Evolutionary conservation across 768 basidiomycete species (phyloP).

Genomic region (Russula brevipes): DNA sequence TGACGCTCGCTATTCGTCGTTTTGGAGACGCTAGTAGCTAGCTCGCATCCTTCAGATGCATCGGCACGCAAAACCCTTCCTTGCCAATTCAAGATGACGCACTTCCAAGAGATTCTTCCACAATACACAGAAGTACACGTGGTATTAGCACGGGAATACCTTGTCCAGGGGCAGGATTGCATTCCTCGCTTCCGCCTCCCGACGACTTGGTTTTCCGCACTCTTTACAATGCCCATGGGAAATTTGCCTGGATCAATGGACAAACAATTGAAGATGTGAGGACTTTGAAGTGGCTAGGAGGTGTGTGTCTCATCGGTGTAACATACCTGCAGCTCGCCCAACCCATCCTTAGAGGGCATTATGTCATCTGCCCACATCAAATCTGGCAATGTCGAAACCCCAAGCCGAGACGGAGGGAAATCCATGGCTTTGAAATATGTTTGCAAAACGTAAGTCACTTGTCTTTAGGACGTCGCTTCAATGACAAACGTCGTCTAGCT

Average conservation of each 20-base stretch:
- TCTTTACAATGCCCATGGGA: slow-evolving; percentile 22
- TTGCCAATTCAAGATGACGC: neutral
- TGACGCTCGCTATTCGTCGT: slow-evolving; percentile 14
- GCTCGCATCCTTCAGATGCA: neutral
- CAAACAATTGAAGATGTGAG: slow-evolving; percentile 14
- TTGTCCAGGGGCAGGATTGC: neutral
- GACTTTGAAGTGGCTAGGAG: slow-evolving; percentile 18
- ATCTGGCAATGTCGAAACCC: slow-evolving; percentile 6
- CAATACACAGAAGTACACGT: neutral
- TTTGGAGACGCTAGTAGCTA: slow-evolving; percentile 11
- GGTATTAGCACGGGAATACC: neutral
- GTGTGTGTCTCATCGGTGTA: neutral
- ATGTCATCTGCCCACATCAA: slow-evolving; percentile 23
- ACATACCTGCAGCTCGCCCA: neutral
- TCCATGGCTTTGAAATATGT: slow-evolving; percentile 11
- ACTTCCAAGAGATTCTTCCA: neutral
- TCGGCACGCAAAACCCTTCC: slow-evolving; percentile 1
- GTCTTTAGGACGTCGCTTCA: neutral
- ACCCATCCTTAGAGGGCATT: slow-evolving; percentile 10
- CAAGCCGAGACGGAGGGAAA: neutral
- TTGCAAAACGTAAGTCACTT: slow-evolving; percentile 18
- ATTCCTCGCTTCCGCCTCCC: neutral
- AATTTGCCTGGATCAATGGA: slow-evolving; percentile 20
- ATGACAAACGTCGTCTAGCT: slow-evolving; percentile 27
- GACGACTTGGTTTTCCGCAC: slow-evolving; percentile 16